These are phyloP conservation scores for Coemansia sp. DNA, from an alignment of 192 early-diverging fungal genomes.

Conservation along the genomic window DNA sequence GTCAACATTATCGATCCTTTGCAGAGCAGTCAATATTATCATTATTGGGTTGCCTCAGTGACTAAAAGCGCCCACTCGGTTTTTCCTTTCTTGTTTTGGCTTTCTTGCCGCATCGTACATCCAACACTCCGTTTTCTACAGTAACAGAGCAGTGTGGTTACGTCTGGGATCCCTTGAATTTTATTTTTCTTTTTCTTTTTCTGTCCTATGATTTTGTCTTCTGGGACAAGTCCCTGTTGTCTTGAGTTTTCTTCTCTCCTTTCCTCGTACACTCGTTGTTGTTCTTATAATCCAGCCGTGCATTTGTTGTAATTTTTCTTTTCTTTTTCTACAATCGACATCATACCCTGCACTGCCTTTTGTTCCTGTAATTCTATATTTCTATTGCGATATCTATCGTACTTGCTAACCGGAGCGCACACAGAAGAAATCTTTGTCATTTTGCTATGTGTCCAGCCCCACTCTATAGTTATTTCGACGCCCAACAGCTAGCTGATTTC, in stretches of 20 bases:
- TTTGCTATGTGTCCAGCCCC: slow-evolving; percentile 44
- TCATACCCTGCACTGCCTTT: background rate
- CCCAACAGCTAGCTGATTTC: slow-evolving; percentile 50
- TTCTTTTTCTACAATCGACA: slow-evolving; percentile 2
- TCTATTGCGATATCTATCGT: background rate
- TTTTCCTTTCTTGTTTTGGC: background rate
- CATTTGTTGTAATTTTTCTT: background rate
- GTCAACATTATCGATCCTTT: slow-evolving; percentile 4
- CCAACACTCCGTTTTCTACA: background rate
- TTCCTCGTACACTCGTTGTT: slow-evolving; percentile 8
- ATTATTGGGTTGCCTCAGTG: too few relatives aligned
- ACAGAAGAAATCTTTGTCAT: background rate
- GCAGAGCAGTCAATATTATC: slow-evolving; percentile 1
- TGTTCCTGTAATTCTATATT: slow-evolving; percentile 7
- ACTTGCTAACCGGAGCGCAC: background rate
- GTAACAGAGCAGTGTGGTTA: slow-evolving; percentile 1
- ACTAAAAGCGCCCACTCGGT: too few relatives aligned
- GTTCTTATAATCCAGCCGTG: background rate
- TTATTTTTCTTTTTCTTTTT: background rate
- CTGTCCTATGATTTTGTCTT: slow-evolving; percentile 1
- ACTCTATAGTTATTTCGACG: slow-evolving; percentile 55
- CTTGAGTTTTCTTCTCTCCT: slow-evolving; percentile 3
- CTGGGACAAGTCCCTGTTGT: background rate
- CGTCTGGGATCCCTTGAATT: slow-evolving; percentile 3
- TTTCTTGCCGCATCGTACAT: background rate